Percentiles rank a stretch among this genome's conserved stretches.
Evolutionary conservation across 129 eudicot species (phyloP).

Genomic region (Heracleum sosnowskyi): DNA sequence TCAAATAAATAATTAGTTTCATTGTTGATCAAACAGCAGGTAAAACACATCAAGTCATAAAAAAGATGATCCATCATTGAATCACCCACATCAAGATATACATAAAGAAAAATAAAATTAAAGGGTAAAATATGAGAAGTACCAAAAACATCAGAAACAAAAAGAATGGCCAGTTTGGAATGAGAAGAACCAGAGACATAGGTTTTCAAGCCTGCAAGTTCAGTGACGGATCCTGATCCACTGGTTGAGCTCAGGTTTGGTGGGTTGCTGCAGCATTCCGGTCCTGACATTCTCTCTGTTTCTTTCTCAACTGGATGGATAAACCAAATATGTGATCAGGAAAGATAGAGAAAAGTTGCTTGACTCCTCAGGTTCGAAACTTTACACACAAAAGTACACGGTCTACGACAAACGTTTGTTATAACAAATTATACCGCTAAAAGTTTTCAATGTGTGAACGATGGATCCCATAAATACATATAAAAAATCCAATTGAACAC

Average conservation of each 20-base stretch:
- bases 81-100: background rate
- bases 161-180: constrained; percentile 35
- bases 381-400: too few relatives aligned
- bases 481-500: too few relatives aligned
- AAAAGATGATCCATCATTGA: background rate
- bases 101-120: background rate
- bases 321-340: too few relatives aligned
- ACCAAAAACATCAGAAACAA: constrained; percentile 44
- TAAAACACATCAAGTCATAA: background rate
- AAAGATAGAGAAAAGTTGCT: background rate
- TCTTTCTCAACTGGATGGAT: background rate
- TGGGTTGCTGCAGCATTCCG: constrained; percentile 36
- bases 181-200: constrained; percentile 33
- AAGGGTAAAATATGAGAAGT: background rate
- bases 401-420: too few relatives aligned
- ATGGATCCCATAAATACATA: too few relatives aligned
- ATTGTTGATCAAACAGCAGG: background rate
- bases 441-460: too few relatives aligned
- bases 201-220: constrained; percentile 37
- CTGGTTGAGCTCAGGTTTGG: constrained; percentile 32
- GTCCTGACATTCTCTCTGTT: constrained; percentile 33
- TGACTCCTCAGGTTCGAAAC: too few relatives aligned
- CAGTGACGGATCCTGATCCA: constrained; percentile 30
- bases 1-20: too few relatives aligned
- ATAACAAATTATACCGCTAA: too few relatives aligned